Conservation (phyloP, 169 alveolate genomes). For the Sarcocystis neurona region DNA sequence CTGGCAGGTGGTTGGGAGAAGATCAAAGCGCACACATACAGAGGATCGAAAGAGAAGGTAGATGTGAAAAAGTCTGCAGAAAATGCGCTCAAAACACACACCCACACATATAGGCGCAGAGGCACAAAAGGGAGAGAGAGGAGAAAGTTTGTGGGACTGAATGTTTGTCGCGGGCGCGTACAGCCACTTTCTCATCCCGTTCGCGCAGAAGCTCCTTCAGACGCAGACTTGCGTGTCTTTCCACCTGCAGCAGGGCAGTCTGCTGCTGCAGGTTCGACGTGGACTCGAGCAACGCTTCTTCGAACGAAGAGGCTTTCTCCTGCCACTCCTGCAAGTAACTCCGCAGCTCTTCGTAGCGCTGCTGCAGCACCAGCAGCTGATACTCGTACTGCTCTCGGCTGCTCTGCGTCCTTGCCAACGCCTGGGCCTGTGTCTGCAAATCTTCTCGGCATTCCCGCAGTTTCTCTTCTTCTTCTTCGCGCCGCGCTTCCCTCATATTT, state of each 20-base stretch:
- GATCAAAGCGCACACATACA: no score
- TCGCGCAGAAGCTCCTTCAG: not conserved
- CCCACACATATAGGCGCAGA: no score
- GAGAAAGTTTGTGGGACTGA: not conserved
- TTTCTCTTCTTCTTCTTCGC: conserved; percentile 43
- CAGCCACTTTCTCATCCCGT: not conserved
- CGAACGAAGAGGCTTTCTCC: conserved; percentile 54
- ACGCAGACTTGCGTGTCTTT: not conserved
- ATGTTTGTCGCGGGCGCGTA: not conserved
- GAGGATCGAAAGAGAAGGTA: no score
- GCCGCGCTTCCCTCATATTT: conserved; percentile 41
- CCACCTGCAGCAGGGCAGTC: conserved; percentile 51
- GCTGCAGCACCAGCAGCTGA: conserved; percentile 42
- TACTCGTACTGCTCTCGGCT: conserved; percentile 55
- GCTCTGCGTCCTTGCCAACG: not conserved
- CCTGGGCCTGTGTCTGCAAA: not conserved
- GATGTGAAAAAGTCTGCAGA: no score
- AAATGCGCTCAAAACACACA: no score
- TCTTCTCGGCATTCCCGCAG: conserved; percentile 33
- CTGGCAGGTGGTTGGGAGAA: no score
- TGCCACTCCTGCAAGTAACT: conserved; percentile 57
- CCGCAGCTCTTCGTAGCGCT: conserved; percentile 44
- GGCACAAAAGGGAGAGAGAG: no score
- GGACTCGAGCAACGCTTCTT: conserved; percentile 53
- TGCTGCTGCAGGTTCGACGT: conserved; percentile 43